Evolutionary conservation across 2,329 filamentous ascomycete species (phyloP).

Genomic region (Raffaelea deltoideospora): DNA sequence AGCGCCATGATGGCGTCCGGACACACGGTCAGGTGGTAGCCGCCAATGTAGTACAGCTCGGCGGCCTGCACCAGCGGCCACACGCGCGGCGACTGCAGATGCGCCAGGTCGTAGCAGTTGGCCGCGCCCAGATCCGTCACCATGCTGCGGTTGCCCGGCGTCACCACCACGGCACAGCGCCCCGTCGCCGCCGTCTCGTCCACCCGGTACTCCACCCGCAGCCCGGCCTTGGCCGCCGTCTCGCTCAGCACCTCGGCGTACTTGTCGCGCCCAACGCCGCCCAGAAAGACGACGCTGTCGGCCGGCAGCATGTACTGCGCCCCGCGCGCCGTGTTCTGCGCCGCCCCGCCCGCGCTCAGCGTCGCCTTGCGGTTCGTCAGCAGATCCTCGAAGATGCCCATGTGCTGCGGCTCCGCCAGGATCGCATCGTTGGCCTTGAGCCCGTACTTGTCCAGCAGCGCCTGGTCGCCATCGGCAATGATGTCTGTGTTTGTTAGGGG

Average conservation of each 20-base stretch:
- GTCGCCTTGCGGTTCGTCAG: slow-evolving; percentile 85
- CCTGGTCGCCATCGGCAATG: slow-evolving; percentile 69
- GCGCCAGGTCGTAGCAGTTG: slow-evolving; percentile 91
- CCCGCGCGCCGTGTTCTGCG: slow-evolving; percentile 92
- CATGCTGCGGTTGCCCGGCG: slow-evolving; percentile 87
- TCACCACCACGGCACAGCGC: slow-evolving; percentile 92
- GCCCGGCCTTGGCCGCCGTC: slow-evolving; percentile 73
- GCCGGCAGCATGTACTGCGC: slow-evolving; percentile 89
- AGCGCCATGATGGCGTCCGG: slow-evolving; percentile 81
- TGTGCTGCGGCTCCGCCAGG: slow-evolving; percentile 84
- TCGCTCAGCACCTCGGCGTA: slow-evolving; percentile 80
- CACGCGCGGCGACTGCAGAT: slow-evolving; percentile 79
- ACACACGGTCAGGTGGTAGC: slow-evolving; percentile 95
- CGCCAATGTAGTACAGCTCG: slow-evolving; percentile 81
- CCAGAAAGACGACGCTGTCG: slow-evolving; percentile 85
- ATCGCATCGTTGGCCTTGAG: slow-evolving; percentile 97
- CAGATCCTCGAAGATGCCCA: slow-evolving; percentile 81
- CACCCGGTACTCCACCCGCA: slow-evolving; percentile 88
- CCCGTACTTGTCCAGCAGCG: slow-evolving; percentile 78
- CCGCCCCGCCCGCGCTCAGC: slow-evolving; percentile 88
- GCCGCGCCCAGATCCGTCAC: slow-evolving; percentile 91
- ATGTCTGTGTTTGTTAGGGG: slow-evolving; percentile 49
- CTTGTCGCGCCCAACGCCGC: slow-evolving; percentile 89
- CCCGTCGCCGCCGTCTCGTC: slow-evolving; percentile 75
- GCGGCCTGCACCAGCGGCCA: slow-evolving; percentile 86